Evolutionary conservation across 768 basidiomycete genomes (phyloP), one percentile per base, ranked within the genome.

Genomic region (Floccularia luteovirens): DNA sequence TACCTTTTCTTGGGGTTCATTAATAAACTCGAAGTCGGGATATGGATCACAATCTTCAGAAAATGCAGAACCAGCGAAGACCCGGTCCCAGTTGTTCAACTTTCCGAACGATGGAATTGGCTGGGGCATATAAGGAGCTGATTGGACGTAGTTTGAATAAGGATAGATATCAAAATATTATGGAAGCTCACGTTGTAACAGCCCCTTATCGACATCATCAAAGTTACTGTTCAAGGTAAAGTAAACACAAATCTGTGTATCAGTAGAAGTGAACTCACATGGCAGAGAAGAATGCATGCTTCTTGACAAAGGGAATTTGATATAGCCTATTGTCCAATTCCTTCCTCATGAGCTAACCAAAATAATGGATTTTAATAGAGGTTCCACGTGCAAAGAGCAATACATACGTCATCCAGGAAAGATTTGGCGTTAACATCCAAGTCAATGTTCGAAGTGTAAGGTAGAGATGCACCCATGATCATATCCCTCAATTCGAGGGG

Each of bases 311-410:
- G 4, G 30, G 25, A 7, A 38, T 17, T 17, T 34, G 13, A 11
- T 27, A 23, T 10, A 46, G 22, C 2, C 45, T 36, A 21, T 19
- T 23, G 14, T 46, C 39, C 10, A 46, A 25, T 10, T 27, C 27
- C 28, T 46, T 46, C 19, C 38, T 13, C 10, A 46, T 24, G 1
- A 46, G 25, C 45, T 46, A 30, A 24, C 10, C 27, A 22, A 31
- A 10, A 19, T 34, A 12, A 34, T 12, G 6, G 16, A 17, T 6
- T 34, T 12, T 28, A 28, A 8, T 8, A 28, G 14, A 28, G n/a
- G n/a, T n/a, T n/a, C 14, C 27, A 34, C 32, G n/a, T 17, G 32
- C 7, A 14, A 7, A 17, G 8, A 30, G 14, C 10, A 30, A 8
- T 17, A 34, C 32, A 8, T 17, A 34, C 32, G 16, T 12, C 16